These are phyloP conservation scores for Pouteria glomerata DNA, from an alignment of 148 eudicot genomes.

Conservation along the genomic window DNA sequence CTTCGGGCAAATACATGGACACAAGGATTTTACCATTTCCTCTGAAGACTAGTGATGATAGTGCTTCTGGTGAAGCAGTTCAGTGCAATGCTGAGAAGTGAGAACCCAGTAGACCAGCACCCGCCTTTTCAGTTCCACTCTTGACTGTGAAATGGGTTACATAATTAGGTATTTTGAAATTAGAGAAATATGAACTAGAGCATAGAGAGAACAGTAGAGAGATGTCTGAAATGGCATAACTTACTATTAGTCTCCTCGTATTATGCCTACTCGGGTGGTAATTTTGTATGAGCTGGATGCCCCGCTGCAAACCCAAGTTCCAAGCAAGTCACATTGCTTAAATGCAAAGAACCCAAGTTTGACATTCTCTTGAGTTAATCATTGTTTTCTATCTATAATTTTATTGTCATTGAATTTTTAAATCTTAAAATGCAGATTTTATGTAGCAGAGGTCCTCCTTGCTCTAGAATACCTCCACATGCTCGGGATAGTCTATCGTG, in stretches of 20 bases:
- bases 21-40: too few relatives aligned
- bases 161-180: neutral
- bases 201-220: neutral
- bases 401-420: neutral
- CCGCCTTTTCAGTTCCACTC: neutral
- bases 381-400: neutral
- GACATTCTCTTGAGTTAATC: too few relatives aligned
- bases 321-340: too few relatives aligned
- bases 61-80: too few relatives aligned
- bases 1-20: too few relatives aligned
- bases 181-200: neutral
- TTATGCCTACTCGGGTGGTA: too few relatives aligned
- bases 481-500: conserved; percentile 95
- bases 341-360: too few relatives aligned
- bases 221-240: neutral
- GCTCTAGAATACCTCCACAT: conserved; percentile 96
- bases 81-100: too few relatives aligned
- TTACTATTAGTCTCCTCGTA: neutral
- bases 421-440: conserved; percentile 52
- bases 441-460: conserved; percentile 86
- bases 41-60: too few relatives aligned
- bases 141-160: neutral
- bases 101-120: too few relatives aligned
- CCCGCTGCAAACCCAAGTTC: too few relatives aligned
- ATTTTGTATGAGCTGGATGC: too few relatives aligned